Evolutionary conservation across 2,329 filamentous ascomycete genomes (phyloP).

Genomic region (Aureobasidium sp.): DNA sequence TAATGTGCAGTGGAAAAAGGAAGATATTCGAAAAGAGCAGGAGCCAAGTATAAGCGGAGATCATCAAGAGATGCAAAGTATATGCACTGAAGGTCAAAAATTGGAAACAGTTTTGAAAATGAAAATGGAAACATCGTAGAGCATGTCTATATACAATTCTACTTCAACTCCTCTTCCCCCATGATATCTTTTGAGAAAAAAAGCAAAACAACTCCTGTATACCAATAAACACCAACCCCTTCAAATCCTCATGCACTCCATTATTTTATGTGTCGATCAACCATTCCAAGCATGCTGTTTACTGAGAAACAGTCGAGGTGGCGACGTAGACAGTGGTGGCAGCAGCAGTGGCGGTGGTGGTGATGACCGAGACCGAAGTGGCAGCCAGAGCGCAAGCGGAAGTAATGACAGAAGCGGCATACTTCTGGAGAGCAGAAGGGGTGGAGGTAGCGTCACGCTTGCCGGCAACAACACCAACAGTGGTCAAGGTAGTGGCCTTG

Average conservation of each 20-base stretch:
- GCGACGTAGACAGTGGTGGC: background rate
- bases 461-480: background rate
- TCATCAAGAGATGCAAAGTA: no score
- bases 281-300: background rate
- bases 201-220: background rate
- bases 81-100: background rate
- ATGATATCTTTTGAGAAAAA: background rate
- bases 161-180: background rate
- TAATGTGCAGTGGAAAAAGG: no score
- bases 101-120: background rate
- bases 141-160: constrained; percentile 5
- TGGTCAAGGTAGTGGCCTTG: background rate
- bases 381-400: constrained; percentile 16
- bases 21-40: no score
- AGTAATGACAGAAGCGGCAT: constrained; percentile 8
- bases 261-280: no score
- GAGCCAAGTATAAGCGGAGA: no score
- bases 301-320: background rate
- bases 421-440: constrained; percentile 16
- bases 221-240: background rate
- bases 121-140: background rate
- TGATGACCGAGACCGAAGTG: background rate
- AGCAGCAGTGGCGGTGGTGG: constrained; percentile 7
- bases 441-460: background rate
- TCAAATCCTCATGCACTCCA: no score